These are phyloP conservation scores for Mycena rosella DNA, from an alignment of 768 basidiomycete genomes.

Conservation along the genomic window DNA sequence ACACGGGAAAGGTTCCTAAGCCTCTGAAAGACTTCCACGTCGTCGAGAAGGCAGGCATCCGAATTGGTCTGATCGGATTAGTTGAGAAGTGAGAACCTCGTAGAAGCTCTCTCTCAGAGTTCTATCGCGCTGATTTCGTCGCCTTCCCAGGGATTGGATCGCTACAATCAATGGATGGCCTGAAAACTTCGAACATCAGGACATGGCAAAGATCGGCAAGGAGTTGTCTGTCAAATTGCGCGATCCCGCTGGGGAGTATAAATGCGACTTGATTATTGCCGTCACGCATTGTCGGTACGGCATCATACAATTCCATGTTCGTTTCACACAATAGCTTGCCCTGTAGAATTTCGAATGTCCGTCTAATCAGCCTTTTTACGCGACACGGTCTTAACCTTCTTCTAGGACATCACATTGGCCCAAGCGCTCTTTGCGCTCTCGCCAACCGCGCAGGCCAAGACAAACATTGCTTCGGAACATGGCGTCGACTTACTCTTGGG, in stretches of 20 bases:
- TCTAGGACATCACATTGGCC: constrained; percentile 63
- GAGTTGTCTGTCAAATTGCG: constrained; percentile 68
- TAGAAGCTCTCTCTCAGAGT: constrained; percentile 39
- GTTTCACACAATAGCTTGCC: neutral
- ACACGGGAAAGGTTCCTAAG: constrained; percentile 64
- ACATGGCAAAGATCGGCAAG: constrained; percentile 69
- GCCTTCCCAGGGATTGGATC: constrained; percentile 14
- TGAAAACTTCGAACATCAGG: constrained; percentile 65
- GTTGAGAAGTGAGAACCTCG: constrained; percentile 67
- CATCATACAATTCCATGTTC: constrained; percentile 13
- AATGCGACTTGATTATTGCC: constrained; percentile 26
- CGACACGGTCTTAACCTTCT: constrained; percentile 2
- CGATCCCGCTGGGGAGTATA: constrained; percentile 51
- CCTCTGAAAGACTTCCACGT: constrained; percentile 61
- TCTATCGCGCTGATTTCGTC: constrained; percentile 11
- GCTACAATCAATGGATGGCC: constrained; percentile 77
- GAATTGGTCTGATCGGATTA: constrained; percentile 74
- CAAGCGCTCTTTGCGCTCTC: constrained; percentile 58
- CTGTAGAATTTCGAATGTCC: constrained; percentile 47
- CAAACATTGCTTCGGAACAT: constrained; percentile 16
- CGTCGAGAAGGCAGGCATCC: constrained; percentile 66
- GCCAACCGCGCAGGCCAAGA: constrained; percentile 52
- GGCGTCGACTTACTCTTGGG: constrained; percentile 17
- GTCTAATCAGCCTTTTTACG: constrained; percentile 4
- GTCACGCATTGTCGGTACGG: constrained; percentile 28